phyloP scores from a whole-genome alignment of 495 filamentous ascomycete species.

The Hypoxylon perforatum region DNA sequence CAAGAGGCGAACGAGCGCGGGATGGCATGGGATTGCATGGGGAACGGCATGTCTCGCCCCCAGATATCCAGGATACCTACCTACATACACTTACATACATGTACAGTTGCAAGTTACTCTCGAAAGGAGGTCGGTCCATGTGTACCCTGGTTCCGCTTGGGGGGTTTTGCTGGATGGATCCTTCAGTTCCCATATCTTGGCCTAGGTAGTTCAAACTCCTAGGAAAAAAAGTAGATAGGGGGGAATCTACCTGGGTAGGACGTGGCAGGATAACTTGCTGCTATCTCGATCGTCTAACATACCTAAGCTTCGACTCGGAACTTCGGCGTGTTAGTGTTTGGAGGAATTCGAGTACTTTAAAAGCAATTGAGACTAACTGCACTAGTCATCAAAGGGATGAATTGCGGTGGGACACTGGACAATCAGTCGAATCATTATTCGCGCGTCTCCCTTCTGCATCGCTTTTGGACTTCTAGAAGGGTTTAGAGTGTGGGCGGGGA shows the following conservation, averaged over 20 bases:
- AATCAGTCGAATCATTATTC: conserved; percentile 10
- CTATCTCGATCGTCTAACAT: conserved; percentile 12
- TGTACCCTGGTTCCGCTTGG: conserved; percentile 37
- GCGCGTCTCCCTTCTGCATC: conserved; percentile 9
- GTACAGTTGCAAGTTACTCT: conserved; percentile 7
- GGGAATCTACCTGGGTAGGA: conserved; percentile 16
- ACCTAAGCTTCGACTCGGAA: conserved; percentile 32
- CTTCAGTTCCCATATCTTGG: conserved; percentile 41
- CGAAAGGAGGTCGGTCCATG: conserved; percentile 14
- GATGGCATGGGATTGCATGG: conserved; percentile 10
- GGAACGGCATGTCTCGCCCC: conserved; percentile 23
- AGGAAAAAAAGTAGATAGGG: conserved; percentile 29
- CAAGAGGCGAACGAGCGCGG: conserved; percentile 17
- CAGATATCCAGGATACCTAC: conserved; percentile 7
- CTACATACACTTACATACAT: conserved; percentile 25
- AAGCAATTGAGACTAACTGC: not conserved
- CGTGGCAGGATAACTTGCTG: not conserved
- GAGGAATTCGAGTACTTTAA: not conserved
- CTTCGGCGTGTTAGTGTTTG: conserved; percentile 24
- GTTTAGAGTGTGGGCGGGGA: conserved; percentile 22
- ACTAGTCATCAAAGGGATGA: not conserved
- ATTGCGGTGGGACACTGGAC: conserved; percentile 2
- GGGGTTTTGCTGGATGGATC: conserved; percentile 38
- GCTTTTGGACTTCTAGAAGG: conserved; percentile 33
- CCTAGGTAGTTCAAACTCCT: conserved; percentile 30